phyloP scores from a whole-genome alignment of 148 eudicot genomes.

The Hydrangea macrophylla region DNA sequence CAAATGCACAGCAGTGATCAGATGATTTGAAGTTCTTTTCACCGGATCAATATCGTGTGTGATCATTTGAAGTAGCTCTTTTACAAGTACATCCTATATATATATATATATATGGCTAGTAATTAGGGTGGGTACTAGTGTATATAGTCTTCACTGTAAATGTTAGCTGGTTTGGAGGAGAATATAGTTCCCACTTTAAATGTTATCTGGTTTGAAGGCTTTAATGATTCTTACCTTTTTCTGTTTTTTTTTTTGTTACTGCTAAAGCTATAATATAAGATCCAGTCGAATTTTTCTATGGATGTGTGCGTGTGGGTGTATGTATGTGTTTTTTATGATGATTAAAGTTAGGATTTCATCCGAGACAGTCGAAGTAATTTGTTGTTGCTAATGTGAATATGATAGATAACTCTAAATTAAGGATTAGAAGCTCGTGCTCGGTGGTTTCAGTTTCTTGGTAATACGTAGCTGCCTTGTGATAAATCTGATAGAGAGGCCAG shows the following conservation, averaged over 20 bases:
- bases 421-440: neutral
- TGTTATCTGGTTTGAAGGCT: neutral
- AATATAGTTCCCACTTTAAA: neutral
- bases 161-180: neutral
- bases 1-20: constrained; percentile 6
- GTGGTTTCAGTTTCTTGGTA: neutral
- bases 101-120: neutral
- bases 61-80: constrained; percentile 9
- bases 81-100: neutral
- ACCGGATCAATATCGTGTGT: neutral
- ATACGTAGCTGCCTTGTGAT: constrained; percentile 4
- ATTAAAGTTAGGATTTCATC: neutral
- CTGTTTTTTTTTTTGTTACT: neutral
- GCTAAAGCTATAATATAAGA: neutral
- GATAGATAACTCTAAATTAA: too few species aligned
- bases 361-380: neutral
- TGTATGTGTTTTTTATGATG: neutral
- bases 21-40: neutral
- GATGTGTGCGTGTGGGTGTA: neutral
- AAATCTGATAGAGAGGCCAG: neutral
- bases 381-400: neutral
- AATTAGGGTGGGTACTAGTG: neutral
- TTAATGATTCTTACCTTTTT: too few species aligned
- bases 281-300: neutral
- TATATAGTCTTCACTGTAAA: constrained; percentile 3